Evolutionary conservation across 164 flowering plant genomes (phyloP), one percentile per base, ranked within the genome.

Genomic region (Stephania japonica): DNA sequence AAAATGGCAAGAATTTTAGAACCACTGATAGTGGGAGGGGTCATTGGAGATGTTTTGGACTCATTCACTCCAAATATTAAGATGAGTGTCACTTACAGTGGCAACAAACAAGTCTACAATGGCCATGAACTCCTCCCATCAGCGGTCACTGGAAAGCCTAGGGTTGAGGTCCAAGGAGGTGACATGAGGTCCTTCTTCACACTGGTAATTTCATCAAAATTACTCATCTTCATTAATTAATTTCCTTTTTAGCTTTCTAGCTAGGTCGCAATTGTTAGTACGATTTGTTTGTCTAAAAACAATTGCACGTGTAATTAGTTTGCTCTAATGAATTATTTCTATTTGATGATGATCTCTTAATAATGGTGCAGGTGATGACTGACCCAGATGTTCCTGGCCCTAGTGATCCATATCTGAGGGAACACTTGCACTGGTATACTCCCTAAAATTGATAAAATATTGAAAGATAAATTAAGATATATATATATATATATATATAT

Each of bases 361-460:
- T 68, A 49, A 26, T 70, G 5, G 47, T 77, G 72, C 85, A 92
- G 98, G 78, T 93, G 24, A 86, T 93, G 96, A 91, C 92, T 77
- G 98, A 93, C 79, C 97, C 96, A 26, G 98, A 93, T 88, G 94
- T 87, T 80, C 96, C 96, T 70, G 93, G 94, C 68, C 96, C 97
- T 41, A 93, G 98, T 79, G 94, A 91, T 74, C 97, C 98, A 71
- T 91, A 88, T 68, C 85, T 90, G 63, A 87, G 81, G 81, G 98
- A 93, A 80, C 94, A 88, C 83, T 75, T 91, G 70, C 97, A 93
- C 88, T 93, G 98, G 98, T 93, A 92, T 32, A 32, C 38, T 32
- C n/a, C n/a, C n/a, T n/a, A n/a, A n/a, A 32, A 32, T 32, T 32
- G 38, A 4, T 32, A 4, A 32, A 32, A 32, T 32, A 4, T 32